Conservation (phyloP, 441 rosid species). For the Croton laevigatus region DNA sequence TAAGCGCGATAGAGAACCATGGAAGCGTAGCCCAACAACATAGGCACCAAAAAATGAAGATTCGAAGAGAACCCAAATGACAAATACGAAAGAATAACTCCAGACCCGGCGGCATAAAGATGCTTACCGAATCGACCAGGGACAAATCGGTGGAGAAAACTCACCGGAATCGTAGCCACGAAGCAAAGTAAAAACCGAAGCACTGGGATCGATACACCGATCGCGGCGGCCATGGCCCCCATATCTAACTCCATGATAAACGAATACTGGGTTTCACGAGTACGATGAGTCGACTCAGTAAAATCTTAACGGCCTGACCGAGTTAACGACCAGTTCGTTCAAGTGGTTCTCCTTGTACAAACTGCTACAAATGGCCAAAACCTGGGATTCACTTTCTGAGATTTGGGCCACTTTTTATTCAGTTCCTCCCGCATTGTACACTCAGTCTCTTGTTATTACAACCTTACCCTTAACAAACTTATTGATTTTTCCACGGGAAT, state of each 20-base stretch:
- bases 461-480: not conserved
- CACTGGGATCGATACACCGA: constrained; percentile 89
- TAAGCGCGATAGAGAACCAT: constrained; percentile 67
- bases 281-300: not conserved
- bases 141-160: constrained; percentile 58
- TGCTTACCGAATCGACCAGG: constrained; percentile 69
- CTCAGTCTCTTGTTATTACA: not conserved
- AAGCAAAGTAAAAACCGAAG: constrained; percentile 82
- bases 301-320: not conserved
- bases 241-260: constrained; percentile 23
- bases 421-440: not conserved
- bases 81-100: constrained; percentile 74
- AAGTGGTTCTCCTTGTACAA: not conserved
- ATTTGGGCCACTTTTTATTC: not conserved
- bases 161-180: constrained; percentile 78
- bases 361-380: not conserved
- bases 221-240: constrained; percentile 58
- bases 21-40: constrained; percentile 68
- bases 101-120: constrained; percentile 61
- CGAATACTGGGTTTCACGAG: no score
- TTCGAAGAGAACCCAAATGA: constrained; percentile 89
- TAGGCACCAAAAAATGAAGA: constrained; percentile 88
- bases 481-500: not conserved
- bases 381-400: not conserved
- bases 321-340: not conserved